Percentiles rank a stretch among this genome's conserved stretches.
phyloP scores from a whole-genome alignment of 306 rosid genomes.

The Acmispon strigosus region DNA sequence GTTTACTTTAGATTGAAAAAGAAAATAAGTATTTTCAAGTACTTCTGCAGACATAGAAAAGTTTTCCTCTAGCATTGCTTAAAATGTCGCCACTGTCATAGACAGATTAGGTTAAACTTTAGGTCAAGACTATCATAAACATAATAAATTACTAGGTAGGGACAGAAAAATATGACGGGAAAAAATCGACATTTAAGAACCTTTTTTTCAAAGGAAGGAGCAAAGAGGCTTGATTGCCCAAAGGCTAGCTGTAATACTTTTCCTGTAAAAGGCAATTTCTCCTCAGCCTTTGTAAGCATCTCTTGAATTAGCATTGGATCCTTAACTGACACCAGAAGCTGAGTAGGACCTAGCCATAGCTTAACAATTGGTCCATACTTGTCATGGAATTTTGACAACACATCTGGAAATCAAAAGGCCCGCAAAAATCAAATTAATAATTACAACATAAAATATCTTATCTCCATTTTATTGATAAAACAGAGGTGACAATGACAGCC shows the following conservation, averaged over 20 bases:
- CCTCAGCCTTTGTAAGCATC: slow-evolving; percentile 67
- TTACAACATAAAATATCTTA: too few species aligned
- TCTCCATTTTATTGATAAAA: too few species aligned
- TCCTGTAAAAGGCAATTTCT: slow-evolving; percentile 63
- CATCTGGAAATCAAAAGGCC: slow-evolving; percentile 38
- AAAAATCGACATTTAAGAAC: slow-evolving; percentile 23
- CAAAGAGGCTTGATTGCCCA: slow-evolving; percentile 69
- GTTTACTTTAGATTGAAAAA: not conserved
- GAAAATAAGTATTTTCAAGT: not conserved
- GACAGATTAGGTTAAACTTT: not conserved
- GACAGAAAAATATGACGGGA: not conserved
- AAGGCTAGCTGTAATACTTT: slow-evolving; percentile 61
- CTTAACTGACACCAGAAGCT: slow-evolving; percentile 74
- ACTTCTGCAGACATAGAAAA: not conserved
- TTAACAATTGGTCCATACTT: slow-evolving; percentile 61
- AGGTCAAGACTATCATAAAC: not conserved
- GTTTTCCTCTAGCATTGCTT: not conserved
- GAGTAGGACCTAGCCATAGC: slow-evolving; percentile 82
- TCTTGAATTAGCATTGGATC: slow-evolving; percentile 58
- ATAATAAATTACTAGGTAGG: not conserved
- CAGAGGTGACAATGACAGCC: too few species aligned
- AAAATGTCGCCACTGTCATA: not conserved
- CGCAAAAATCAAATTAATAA: too few species aligned
- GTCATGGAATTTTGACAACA: slow-evolving; percentile 54
- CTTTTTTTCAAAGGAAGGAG: slow-evolving; percentile 61